These are phyloP conservation scores for Penicillium expansum DNA, from an alignment of 2,329 filamentous ascomycete species.

Conservation along the genomic window DNA sequence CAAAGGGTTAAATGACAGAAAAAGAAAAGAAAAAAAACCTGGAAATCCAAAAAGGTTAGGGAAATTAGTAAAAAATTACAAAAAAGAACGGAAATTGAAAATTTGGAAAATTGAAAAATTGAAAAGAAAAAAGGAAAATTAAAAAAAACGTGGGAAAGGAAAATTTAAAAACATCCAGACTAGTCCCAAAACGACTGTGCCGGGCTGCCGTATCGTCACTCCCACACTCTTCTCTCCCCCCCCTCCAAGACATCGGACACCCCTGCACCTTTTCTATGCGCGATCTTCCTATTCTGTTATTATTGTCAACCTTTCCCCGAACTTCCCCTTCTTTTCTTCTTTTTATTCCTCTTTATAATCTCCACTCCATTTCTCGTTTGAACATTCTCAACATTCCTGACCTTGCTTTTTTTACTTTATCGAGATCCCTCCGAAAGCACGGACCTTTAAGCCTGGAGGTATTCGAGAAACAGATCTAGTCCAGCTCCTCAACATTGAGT, in stretches of 20 bases:
- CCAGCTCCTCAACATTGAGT: conserved; percentile 12
- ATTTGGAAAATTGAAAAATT: conserved; percentile 7
- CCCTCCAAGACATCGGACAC: conserved; percentile 2
- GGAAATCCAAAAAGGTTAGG: conserved; percentile 5
- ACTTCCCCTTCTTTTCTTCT: conserved; percentile 7
- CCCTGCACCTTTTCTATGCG: conserved; percentile 7
- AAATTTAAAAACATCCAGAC: conserved; percentile 5
- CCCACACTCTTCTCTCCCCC: conserved; percentile 1
- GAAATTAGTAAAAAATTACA: conserved; percentile 3
- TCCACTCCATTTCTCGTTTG: not conserved
- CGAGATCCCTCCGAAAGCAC: conserved; percentile 4
- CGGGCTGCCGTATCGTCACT: conserved; percentile 24
- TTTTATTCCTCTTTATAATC: conserved; percentile 9
- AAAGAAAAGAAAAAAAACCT: not conserved
- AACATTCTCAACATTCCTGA: conserved; percentile 1
- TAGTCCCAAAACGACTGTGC: conserved; percentile 23
- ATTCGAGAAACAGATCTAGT: conserved; percentile 14
- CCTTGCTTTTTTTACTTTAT: conserved; percentile 2
- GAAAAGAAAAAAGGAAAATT: no score
- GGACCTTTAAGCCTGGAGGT: conserved; percentile 13
- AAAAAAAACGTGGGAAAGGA: conserved; percentile 2
- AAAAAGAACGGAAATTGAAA: conserved; percentile 6
- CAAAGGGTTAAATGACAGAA: not conserved
- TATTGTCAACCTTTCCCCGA: conserved; percentile 3
- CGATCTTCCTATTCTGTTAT: conserved; percentile 4